These are phyloP conservation scores for Venturia oleaginea DNA, from an alignment of 2,329 filamentous ascomycete genomes.

Conservation along the genomic window DNA sequence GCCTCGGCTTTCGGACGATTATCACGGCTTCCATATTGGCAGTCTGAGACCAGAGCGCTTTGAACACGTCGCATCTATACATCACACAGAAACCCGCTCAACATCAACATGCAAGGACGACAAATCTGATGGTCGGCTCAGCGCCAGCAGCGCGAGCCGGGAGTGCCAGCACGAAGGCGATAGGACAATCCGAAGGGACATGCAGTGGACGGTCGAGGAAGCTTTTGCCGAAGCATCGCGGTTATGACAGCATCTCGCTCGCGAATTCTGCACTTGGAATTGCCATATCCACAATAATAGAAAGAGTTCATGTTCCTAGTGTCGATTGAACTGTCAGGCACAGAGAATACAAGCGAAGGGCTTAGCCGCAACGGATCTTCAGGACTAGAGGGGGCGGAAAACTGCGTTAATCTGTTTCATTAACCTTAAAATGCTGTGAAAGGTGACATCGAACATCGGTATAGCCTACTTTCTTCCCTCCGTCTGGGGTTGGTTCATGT, in stretches of 20 bases:
- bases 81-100: not conserved
- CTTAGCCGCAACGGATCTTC: not conserved
- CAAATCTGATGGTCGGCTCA: not conserved
- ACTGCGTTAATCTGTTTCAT: not conserved
- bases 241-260: not conserved
- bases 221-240: not conserved
- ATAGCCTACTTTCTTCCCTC: not conserved
- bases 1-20: constrained; percentile 6
- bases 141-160: not conserved
- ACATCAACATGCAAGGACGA: constrained; percentile 5
- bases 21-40: constrained; percentile 1
- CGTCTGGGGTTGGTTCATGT: not conserved
- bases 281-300: not conserved
- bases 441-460: not conserved
- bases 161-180: not conserved
- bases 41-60: constrained; percentile 6
- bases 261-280: not conserved
- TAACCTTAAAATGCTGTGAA: not conserved
- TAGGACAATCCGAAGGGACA: constrained; percentile 8
- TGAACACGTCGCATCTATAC: not conserved
- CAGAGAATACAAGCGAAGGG: not conserved
- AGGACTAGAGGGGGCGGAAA: not conserved
- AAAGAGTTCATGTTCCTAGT: not conserved
- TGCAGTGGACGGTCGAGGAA: constrained; percentile 22
- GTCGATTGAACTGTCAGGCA: not conserved